Percentiles rank a stretch among this genome's conserved stretches.
These are phyloP conservation scores for Apiospora marii DNA, from an alignment of 2,329 filamentous ascomycete species.

Conservation along the genomic window DNA sequence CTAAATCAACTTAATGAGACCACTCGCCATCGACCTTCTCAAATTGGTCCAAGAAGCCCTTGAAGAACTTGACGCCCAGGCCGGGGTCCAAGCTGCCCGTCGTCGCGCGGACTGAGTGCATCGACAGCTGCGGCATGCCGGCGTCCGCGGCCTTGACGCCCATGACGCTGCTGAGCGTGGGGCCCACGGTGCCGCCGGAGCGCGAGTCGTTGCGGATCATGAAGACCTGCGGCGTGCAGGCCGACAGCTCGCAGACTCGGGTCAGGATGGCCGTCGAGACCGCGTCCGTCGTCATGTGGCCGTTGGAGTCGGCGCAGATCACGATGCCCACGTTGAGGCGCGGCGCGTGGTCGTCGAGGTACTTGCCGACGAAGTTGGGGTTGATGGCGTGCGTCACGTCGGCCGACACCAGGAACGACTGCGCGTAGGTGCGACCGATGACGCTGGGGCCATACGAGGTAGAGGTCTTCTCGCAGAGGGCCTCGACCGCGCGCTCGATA, in stretches of 20 bases:
- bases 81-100: slow-evolving; percentile 88
- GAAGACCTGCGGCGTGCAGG: slow-evolving; percentile 81
- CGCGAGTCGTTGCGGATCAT: slow-evolving; percentile 93
- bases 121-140: slow-evolving; percentile 89
- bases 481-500: slow-evolving; percentile 83
- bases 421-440: slow-evolving; percentile 84
- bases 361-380: slow-evolving; percentile 87
- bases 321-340: slow-evolving; percentile 87
- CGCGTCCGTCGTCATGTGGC: slow-evolving; percentile 94
- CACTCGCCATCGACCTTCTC: slow-evolving; percentile 87
- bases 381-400: slow-evolving; percentile 95
- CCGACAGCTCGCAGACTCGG: slow-evolving; percentile 78
- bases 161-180: slow-evolving; percentile 81
- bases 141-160: slow-evolving; percentile 87
- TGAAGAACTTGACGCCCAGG: slow-evolving; percentile 86
- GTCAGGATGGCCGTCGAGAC: slow-evolving; percentile 83
- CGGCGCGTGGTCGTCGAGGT: slow-evolving; percentile 86
- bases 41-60: slow-evolving; percentile 87
- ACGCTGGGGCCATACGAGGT: slow-evolving; percentile 64
- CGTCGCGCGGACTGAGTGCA: slow-evolving; percentile 92
- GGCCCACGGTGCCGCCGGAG: slow-evolving; percentile 93
- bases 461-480: slow-evolving; percentile 51
- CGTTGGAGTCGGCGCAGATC: slow-evolving; percentile 84
- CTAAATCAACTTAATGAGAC: slow-evolving; percentile 37
- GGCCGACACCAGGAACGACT: slow-evolving; percentile 89